A percentile compares a stretch with the other conserved stretches of the same genome.
These are phyloP conservation scores for Candida dajiaensis DNA, from an alignment of 805 yeast species.

Conservation along the genomic window DNA sequence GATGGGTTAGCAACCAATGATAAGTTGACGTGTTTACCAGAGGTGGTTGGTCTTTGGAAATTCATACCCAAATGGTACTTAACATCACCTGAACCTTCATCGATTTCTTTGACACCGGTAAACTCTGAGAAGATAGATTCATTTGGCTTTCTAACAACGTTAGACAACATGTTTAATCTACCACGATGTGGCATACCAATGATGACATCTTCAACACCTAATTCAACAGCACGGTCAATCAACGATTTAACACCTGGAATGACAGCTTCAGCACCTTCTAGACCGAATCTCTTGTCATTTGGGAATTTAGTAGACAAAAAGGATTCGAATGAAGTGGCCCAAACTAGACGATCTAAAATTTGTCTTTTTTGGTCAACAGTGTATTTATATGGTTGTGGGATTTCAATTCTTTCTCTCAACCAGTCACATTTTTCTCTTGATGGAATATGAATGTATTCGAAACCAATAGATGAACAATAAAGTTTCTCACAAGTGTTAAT, in stretches of 20 bases:
- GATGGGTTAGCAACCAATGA: constrained; percentile 98
- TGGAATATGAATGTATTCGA: constrained; percentile 95
- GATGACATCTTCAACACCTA: constrained; percentile 92
- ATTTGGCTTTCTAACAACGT: constrained; percentile 97
- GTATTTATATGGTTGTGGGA: constrained; percentile 81
- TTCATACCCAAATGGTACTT: constrained; percentile 99
- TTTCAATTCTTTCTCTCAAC: constrained; percentile 95
- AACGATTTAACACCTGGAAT: constrained; percentile 96
- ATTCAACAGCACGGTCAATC: constrained; percentile 87
- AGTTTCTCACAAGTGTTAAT: constrained; percentile 71
- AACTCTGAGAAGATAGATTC: constrained; percentile 97
- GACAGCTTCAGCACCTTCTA: constrained; percentile 96
- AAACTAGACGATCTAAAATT: constrained; percentile 90
- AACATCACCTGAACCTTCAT: constrained; percentile 98
- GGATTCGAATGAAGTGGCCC: constrained; percentile 93
- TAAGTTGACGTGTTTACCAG: constrained; percentile 92
- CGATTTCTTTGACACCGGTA: constrained; percentile 82
- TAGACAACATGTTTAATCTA: constrained; percentile 93
- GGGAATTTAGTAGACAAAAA: constrained; percentile 95
- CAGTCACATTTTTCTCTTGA: constrained; percentile 95
- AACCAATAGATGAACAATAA: constrained; percentile 86
- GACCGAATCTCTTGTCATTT: constrained; percentile 96
- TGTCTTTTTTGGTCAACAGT: constrained; percentile 89
- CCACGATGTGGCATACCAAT: constrained; percentile 99
- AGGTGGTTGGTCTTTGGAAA: constrained; percentile 97